These are phyloP conservation scores for Purshia tridentata DNA, from an alignment of 306 rosid species.

Conservation along the genomic window DNA sequence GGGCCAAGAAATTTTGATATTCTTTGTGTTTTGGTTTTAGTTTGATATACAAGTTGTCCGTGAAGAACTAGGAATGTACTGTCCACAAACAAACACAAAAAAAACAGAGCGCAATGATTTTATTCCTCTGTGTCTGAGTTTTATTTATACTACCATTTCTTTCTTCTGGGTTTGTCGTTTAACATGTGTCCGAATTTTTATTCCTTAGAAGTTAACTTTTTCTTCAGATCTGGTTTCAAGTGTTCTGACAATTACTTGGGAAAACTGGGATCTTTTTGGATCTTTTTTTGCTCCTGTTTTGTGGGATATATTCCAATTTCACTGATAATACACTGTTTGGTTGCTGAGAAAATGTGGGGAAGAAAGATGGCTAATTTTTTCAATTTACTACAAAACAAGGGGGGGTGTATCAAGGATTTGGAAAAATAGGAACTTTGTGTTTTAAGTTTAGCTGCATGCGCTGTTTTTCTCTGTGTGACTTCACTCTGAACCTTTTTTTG, in stretches of 20 bases:
- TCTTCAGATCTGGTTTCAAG: slow-evolving; percentile 20
- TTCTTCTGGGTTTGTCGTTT: slow-evolving; percentile 12
- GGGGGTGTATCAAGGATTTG: neutral
- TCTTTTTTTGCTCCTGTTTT: neutral
- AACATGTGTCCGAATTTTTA: slow-evolving; percentile 1
- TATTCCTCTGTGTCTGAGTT: neutral
- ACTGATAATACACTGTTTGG: slow-evolving; percentile 17
- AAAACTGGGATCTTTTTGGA: neutral
- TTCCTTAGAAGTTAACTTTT: slow-evolving; percentile 3
- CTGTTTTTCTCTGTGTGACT: slow-evolving; percentile 33
- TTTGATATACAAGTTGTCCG: slow-evolving; percentile 1
- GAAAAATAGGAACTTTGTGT: neutral
- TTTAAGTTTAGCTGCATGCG: neutral
- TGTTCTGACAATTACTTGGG: neutral
- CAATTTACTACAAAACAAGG: neutral
- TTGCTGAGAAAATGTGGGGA: slow-evolving; percentile 28
- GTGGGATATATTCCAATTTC: neutral
- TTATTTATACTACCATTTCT: neutral
- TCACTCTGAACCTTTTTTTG: neutral
- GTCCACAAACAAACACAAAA: slow-evolving; percentile 7
- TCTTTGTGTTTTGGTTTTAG: slow-evolving; percentile 2
- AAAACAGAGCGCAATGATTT: slow-evolving; percentile 16
- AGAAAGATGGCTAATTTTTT: too few species aligned
- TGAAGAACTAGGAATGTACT: slow-evolving; percentile 2
- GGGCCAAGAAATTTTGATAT: slow-evolving; percentile 12